phyloP scores from a whole-genome alignment of 306 rosid species.

The Parietaria judaica region DNA sequence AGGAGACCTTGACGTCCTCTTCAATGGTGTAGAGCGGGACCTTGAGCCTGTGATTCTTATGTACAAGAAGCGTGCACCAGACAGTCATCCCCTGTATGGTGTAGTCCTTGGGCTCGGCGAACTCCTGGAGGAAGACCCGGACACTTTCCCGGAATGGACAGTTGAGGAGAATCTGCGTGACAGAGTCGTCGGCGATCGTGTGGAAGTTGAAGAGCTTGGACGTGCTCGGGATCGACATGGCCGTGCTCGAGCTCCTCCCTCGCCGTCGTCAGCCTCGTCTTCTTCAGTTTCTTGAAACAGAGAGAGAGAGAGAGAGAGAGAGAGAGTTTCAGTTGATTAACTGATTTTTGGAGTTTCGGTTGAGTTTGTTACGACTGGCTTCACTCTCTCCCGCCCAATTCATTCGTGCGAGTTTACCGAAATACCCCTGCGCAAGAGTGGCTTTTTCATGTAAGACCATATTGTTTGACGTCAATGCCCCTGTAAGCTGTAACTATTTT shows the following conservation, averaged over 20 bases:
- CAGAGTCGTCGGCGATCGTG: slow-evolving; percentile 25
- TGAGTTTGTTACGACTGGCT: too few relatives aligned
- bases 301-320: too few relatives aligned
- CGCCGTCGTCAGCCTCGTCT: too few relatives aligned
- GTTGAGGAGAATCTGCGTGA: slow-evolving; percentile 30
- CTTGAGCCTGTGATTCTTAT: slow-evolving; percentile 37
- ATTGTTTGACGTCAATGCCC: too few relatives aligned
- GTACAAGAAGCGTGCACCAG: slow-evolving; percentile 71
- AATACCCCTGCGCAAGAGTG: too few relatives aligned
- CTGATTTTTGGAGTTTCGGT: too few relatives aligned
- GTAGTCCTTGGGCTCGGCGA: slow-evolving; percentile 51
- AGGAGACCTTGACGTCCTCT: slow-evolving; percentile 45
- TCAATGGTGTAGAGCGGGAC: slow-evolving; percentile 72
- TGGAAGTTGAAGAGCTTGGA: slow-evolving; percentile 58
- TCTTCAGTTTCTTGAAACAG: too few relatives aligned
- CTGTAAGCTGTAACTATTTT: too few relatives aligned
- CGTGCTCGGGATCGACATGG: slow-evolving; percentile 54
- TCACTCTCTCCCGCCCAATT: too few relatives aligned
- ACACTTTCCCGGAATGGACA: slow-evolving; percentile 68
- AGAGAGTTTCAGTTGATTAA: too few relatives aligned
- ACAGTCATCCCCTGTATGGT: slow-evolving; percentile 42
- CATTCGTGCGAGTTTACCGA: too few relatives aligned
- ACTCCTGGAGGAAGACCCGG: slow-evolving; percentile 56
- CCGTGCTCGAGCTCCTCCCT: background rate
- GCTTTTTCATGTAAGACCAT: too few relatives aligned